A percentile compares a stretch with the other conserved stretches of the same genome.
Evolutionary conservation across 345 rosid species (phyloP).

Genomic region (Heritiera fomes): DNA sequence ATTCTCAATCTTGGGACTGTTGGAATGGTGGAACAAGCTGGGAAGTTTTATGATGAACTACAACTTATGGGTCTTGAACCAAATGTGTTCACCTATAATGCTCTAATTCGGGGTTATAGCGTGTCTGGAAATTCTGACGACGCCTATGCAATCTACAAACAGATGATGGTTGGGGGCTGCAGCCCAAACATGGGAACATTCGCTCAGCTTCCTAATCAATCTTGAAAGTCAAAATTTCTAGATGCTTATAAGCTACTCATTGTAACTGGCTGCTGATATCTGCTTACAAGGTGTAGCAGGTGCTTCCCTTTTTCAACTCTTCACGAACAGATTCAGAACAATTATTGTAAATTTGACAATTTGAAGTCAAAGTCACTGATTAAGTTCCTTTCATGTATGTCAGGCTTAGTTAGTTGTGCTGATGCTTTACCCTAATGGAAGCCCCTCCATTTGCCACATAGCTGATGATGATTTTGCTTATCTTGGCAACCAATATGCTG

Average conservation of each 20-base stretch:
- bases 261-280: constrained; percentile 10
- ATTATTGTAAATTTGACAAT: background rate
- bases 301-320: constrained; percentile 18
- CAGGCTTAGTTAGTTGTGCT: background rate
- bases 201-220: constrained; percentile 77
- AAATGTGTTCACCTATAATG: constrained; percentile 80
- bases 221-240: background rate
- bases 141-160: constrained; percentile 76
- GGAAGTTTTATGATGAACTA: constrained; percentile 60
- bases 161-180: constrained; percentile 83
- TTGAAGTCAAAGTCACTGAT: background rate
- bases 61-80: constrained; percentile 69
- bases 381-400: background rate
- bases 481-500: background rate
- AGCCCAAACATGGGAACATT: constrained; percentile 77
- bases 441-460: background rate
- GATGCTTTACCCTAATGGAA: background rate
- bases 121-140: constrained; percentile 61
- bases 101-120: constrained; percentile 77
- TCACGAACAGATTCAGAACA: background rate
- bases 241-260: background rate
- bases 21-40: constrained; percentile 73
- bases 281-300: constrained; percentile 4
- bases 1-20: constrained; percentile 63
- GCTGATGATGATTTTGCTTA: background rate